phyloP scores from a whole-genome alignment of 2,329 filamentous ascomycete genomes.

The Dothidotthia symphoricarpi region DNA sequence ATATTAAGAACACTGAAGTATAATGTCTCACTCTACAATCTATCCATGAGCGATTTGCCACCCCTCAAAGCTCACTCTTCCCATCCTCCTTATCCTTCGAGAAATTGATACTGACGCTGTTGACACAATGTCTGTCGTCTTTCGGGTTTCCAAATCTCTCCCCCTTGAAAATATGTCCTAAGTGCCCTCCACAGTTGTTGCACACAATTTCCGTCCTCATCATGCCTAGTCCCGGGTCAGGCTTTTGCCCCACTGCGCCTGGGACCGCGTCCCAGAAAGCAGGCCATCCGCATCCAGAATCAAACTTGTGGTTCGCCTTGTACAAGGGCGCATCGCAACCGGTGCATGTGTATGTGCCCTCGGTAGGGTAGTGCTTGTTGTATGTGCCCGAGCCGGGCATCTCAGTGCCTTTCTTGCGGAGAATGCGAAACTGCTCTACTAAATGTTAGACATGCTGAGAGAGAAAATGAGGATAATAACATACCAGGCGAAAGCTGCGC shows the following conservation, averaged over 20 bases:
- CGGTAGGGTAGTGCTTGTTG: slow-evolving; percentile 76
- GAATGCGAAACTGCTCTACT: slow-evolving; percentile 89
- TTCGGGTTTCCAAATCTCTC: slow-evolving; percentile 82
- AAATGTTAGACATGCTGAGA: slow-evolving; percentile 6
- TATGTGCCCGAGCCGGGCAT: slow-evolving; percentile 74
- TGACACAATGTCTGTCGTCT: slow-evolving; percentile 96
- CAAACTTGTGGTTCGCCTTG: slow-evolving; percentile 92
- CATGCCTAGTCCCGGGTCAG: slow-evolving; percentile 78
- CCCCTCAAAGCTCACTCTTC: slow-evolving; percentile 21
- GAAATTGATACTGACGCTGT: slow-evolving; percentile 87
- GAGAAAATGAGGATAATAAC: slow-evolving; percentile 9
- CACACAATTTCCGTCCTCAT: slow-evolving; percentile 89
- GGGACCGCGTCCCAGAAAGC: slow-evolving; percentile 96
- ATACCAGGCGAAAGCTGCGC: slow-evolving; percentile 73
- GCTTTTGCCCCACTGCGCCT: slow-evolving; percentile 79
- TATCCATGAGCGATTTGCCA: too few relatives aligned
- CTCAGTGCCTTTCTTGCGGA: slow-evolving; percentile 91
- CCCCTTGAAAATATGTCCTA: slow-evolving; percentile 90
- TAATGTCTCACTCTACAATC: neutral
- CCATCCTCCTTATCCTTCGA: slow-evolving; percentile 62
- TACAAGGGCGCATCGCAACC: slow-evolving; percentile 87
- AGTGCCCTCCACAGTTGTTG: slow-evolving; percentile 86
- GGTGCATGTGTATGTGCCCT: slow-evolving; percentile 82
- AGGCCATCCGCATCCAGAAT: slow-evolving; percentile 94
- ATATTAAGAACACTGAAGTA: too few relatives aligned